Evolutionary conservation across 108 stramenopile genomes (phyloP).

Genomic region (Fragilariopsis cylindrus): DNA sequence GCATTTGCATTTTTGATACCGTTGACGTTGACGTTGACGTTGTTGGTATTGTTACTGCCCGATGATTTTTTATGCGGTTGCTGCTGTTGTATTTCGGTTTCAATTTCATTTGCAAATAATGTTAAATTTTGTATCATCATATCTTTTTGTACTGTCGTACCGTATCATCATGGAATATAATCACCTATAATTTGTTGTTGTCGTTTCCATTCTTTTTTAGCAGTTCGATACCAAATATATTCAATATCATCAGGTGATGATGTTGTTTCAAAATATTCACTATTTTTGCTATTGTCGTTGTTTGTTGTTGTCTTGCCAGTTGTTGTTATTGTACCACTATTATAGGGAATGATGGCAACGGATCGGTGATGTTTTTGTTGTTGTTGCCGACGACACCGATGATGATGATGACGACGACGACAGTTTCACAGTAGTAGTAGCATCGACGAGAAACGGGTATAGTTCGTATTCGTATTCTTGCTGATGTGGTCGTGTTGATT

Average conservation of each 20-base stretch:
- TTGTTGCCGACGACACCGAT: too few species aligned
- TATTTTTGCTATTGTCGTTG: not conserved
- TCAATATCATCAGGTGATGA: constrained; percentile 33
- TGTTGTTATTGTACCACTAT: too few species aligned
- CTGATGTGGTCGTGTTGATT: too few species aligned
- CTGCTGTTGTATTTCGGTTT: not conserved
- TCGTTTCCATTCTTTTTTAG: constrained; percentile 34
- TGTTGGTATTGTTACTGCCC: too few species aligned
- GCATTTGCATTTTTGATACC: not conserved
- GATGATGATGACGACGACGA: not conserved
- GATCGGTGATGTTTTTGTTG: too few species aligned
- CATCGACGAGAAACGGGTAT: not conserved
- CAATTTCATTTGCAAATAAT: constrained; percentile 38
- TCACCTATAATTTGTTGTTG: constrained; percentile 26
- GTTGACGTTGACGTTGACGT: too few species aligned
- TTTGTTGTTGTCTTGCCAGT: not conserved
- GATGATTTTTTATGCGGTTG: too few species aligned
- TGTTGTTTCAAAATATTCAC: constrained; percentile 37
- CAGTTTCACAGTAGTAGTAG: not conserved
- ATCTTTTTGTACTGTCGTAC: constrained; percentile 37
- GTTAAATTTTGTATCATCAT: constrained; percentile 29
- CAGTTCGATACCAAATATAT: constrained; percentile 51
- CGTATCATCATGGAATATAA: constrained; percentile 52
- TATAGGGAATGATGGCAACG: too few species aligned
- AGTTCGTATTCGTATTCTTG: not conserved